Base-by-base conservation (phyloP, 2,329 filamentous ascomycete species). In the Verruconis gallopava region DNA sequence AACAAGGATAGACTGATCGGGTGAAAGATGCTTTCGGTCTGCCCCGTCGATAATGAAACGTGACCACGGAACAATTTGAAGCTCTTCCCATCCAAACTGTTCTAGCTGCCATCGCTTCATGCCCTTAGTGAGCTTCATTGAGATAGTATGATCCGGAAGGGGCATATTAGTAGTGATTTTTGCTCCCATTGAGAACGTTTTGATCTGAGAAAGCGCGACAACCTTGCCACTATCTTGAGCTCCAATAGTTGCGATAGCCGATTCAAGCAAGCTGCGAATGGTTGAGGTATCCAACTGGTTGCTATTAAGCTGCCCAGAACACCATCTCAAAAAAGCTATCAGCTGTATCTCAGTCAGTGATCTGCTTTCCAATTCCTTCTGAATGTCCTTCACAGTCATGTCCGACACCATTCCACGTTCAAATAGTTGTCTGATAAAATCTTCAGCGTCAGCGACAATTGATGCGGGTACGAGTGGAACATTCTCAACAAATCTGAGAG, bases 11-110 rank as follows among this genome's bases (percentile, higher is more conserved):
- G 82, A 79, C 50, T 85, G 73, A 2, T 79, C 71, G 3, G 75
- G 66, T 3, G 72, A 55, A 28, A 80, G 64, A 19, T 72, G 72
- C 43, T 72, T 71, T 4, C 74, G 69, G 6, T 74, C 68, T 12
- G 69, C 65, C 44, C 77, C 77, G 44, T 79, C 74, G n/a, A 93
- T 64, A 25, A 98, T 67, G 61, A 81, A 94, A 17, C 76, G 69
- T 18, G 95, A 61, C 91, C 93, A 98, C 18, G 82, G 78, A 3
- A 88, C 75, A 49, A 94, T 73, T 25, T 89, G 84, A 4, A 98
- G 63, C 46, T 89, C 77, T 43, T 79, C 72, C 88, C 91, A 98
- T 1, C 85, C 85, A 5, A 98, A 71, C 13, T 82, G 77, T 48
- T 85, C 76, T 25, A 98, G 62, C 51, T 93, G 79, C 13, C 68